phyloP scores from a whole-genome alignment of 139 green algal species.

The Ettlia oleoabundans region DNA sequence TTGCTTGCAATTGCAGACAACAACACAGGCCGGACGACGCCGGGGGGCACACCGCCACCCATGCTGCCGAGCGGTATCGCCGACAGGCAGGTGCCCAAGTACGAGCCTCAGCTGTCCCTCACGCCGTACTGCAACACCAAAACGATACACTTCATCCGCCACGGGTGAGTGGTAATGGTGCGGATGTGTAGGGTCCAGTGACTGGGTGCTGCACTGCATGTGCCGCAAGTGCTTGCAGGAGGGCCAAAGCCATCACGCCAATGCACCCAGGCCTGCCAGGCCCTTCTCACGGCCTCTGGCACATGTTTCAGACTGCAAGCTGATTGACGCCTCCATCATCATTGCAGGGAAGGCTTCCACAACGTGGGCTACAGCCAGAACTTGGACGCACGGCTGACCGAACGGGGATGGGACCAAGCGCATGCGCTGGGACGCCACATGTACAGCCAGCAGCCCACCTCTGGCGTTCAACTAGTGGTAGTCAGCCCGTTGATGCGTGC shows the following conservation, averaged over 20 bases:
- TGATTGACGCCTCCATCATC: too few species aligned
- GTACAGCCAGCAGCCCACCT: conserved; percentile 19
- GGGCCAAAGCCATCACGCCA: background rate
- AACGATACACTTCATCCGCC: conserved; percentile 60
- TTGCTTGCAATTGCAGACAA: conserved; percentile 7
- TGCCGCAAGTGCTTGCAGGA: background rate
- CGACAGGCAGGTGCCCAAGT: conserved; percentile 15
- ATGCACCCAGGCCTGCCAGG: too few species aligned
- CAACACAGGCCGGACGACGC: background rate
- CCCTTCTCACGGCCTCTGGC: too few species aligned
- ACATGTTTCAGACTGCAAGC: too few species aligned
- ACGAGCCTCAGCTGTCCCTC: conserved; percentile 48
- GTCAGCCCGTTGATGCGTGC: conserved; percentile 47
- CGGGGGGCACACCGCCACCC: background rate
- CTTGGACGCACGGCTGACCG: conserved; percentile 55
- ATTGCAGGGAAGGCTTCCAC: conserved; percentile 59
- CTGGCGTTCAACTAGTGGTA: conserved; percentile 48
- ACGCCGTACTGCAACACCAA: conserved; percentile 53
- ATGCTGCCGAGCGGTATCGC: background rate
- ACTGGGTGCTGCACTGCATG: background rate
- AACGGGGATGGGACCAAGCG: conserved; percentile 57
- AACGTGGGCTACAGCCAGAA: conserved; percentile 55
- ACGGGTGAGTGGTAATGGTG: conserved; percentile 30
- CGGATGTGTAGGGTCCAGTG: background rate
- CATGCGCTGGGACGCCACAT: conserved; percentile 53